Percentiles rank a stretch among this genome's conserved stretches.
These are phyloP conservation scores for Dictyophora rubrovolvata DNA, from an alignment of 768 basidiomycete genomes.

Conservation along the genomic window DNA sequence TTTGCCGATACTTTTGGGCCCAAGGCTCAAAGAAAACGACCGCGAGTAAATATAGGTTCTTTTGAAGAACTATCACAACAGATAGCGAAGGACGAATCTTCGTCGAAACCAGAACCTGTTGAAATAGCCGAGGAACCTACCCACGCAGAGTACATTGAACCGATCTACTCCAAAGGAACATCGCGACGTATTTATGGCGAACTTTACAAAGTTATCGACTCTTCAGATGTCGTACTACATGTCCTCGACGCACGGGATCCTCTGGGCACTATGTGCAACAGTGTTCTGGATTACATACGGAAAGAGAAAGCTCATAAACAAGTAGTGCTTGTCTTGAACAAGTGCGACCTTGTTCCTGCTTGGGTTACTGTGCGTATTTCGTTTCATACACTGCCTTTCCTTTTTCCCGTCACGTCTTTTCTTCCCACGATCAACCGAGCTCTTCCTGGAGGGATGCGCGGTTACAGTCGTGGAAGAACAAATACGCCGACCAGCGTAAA, in stretches of 20 bases:
- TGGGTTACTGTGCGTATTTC: conserved; percentile 83
- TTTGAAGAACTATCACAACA: conserved; percentile 83
- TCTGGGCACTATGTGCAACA: conserved; percentile 59
- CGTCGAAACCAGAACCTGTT: conserved; percentile 12
- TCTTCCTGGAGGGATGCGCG: too few species aligned
- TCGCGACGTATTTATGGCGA: conserved; percentile 95
- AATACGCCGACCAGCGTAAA: too few species aligned
- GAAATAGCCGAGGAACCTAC: conserved; percentile 36
- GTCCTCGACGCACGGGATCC: conserved; percentile 94
- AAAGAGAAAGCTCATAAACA: conserved; percentile 99
- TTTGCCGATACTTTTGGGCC: conserved; percentile 93
- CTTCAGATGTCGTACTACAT: conserved; percentile 92
- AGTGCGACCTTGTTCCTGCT: conserved; percentile 95
- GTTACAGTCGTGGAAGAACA: too few species aligned
- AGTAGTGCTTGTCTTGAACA: conserved; percentile 92
- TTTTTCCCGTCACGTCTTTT: not conserved
- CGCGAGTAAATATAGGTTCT: conserved; percentile 76
- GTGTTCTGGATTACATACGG: conserved; percentile 87
- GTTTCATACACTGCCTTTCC: not conserved
- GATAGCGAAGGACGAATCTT: conserved; percentile 42
- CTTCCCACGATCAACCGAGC: not conserved
- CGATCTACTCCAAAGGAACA: conserved; percentile 92
- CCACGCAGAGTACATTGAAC: conserved; percentile 75
- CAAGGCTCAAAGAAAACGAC: conserved; percentile 88
- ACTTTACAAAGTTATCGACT: conserved; percentile 98